A percentile compares a stretch with the other conserved stretches of the same genome.
Evolutionary conservation across 2,329 filamentous ascomycete species (phyloP).

Genomic region (Gaeumannomyces tritici): DNA sequence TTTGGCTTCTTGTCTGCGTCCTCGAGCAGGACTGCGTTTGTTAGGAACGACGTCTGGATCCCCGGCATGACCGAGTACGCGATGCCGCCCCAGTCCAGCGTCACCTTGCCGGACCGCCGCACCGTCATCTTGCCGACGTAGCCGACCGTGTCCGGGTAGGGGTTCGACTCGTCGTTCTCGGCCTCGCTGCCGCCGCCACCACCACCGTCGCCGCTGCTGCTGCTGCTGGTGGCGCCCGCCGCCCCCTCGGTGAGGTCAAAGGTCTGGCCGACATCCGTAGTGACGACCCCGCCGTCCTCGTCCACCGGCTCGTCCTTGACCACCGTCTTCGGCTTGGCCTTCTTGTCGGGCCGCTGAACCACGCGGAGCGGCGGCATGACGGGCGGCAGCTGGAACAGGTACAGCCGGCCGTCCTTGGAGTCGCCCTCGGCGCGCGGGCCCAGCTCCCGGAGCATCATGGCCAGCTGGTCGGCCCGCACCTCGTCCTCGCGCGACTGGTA

Average conservation of each 20-base stretch:
- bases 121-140: constrained; percentile 51
- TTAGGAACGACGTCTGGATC: constrained; percentile 41
- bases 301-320: constrained; percentile 30
- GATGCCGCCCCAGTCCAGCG: constrained; percentile 53
- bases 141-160: constrained; percentile 31
- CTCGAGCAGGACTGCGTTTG: constrained; percentile 50
- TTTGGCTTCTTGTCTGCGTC: constrained; percentile 39
- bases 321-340: constrained; percentile 8
- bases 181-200: constrained; percentile 15
- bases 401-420: constrained; percentile 41
- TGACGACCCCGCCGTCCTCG: constrained; percentile 22
- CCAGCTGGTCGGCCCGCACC: not conserved
- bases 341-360: constrained; percentile 1
- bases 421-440: constrained; percentile 3
- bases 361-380: constrained; percentile 43
- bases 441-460: constrained; percentile 3
- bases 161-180: constrained; percentile 21
- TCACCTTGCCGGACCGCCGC: constrained; percentile 50
- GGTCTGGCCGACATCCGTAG: constrained; percentile 10
- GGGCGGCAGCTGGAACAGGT: constrained; percentile 57
- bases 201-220: constrained; percentile 18
- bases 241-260: constrained; percentile 19
- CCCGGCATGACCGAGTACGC: constrained; percentile 44
- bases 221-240: constrained; percentile 4
- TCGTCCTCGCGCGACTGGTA: constrained; percentile 16